Conservation (phyloP, 2,329 filamentous ascomycete species). For the Ophiostoma triangulosporum region DNA sequence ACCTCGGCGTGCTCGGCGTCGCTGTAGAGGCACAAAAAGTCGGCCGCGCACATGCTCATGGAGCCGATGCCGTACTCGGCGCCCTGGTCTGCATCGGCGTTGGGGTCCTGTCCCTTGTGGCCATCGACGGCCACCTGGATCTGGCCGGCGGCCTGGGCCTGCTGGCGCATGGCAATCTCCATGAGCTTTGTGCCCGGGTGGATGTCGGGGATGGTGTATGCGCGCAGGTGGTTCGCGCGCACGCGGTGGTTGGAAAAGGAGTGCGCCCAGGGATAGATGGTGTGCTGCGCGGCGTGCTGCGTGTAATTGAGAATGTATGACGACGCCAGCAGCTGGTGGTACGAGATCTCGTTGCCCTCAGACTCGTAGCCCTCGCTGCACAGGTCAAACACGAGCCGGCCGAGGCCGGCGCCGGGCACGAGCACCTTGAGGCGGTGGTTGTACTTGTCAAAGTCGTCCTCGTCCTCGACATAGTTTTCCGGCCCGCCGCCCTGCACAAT, state of each 20-base stretch:
- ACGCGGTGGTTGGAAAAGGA: constrained; percentile 75
- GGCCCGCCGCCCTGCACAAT: constrained; percentile 2
- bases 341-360: constrained; percentile 93
- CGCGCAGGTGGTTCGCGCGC: constrained; percentile 60
- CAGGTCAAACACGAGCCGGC: constrained; percentile 78
- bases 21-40: constrained; percentile 80
- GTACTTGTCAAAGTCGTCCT: constrained; percentile 6
- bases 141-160: background rate
- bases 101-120: background rate
- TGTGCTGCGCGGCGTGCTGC: constrained; percentile 45
- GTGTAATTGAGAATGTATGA: constrained; percentile 62
- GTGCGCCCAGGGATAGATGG: constrained; percentile 73
- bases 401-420: constrained; percentile 81
- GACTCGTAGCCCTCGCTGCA: constrained; percentile 57
- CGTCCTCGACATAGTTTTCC: background rate
- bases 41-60: constrained; percentile 88
- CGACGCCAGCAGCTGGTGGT: constrained; percentile 86
- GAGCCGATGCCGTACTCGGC: constrained; percentile 31
- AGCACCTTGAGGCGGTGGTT: constrained; percentile 49
- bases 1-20: constrained; percentile 42
- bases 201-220: constrained; percentile 67
- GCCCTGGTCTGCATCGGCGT: background rate
- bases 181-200: constrained; percentile 49
- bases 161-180: background rate
- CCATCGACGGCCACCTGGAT: background rate